Percentiles rank a stretch among this genome's conserved stretches.
Conservation (phyloP, 2,329 filamentous ascomycete species). For the Ascochyta rabiei region DNA sequence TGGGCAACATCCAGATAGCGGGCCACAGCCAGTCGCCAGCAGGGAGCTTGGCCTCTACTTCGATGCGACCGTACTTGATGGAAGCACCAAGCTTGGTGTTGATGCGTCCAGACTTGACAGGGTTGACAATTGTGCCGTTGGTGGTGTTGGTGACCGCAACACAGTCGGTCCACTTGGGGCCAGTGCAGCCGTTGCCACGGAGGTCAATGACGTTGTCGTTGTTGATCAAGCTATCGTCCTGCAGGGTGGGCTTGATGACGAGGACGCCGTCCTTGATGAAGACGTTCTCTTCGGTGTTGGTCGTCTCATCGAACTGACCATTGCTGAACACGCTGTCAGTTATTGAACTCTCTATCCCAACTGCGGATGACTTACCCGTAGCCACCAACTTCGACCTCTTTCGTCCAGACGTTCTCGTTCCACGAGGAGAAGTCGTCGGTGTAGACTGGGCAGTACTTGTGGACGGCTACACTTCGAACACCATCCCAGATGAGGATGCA, state of each 20-base stretch:
- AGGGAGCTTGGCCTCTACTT: slow-evolving; percentile 78
- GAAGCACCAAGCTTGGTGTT: slow-evolving; percentile 72
- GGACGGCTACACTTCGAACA: slow-evolving; percentile 70
- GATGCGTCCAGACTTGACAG: slow-evolving; percentile 77
- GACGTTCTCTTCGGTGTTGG: slow-evolving; percentile 73
- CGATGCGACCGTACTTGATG: slow-evolving; percentile 81
- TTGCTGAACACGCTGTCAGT: slow-evolving; percentile 62
- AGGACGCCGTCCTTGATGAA: slow-evolving; percentile 73
- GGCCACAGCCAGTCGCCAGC: slow-evolving; percentile 88
- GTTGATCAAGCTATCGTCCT: slow-evolving; percentile 69
- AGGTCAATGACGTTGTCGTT: slow-evolving; percentile 73
- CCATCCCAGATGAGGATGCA: slow-evolving; percentile 80
- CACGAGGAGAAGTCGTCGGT: slow-evolving; percentile 69
- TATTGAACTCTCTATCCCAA: neutral
- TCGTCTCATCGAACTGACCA: slow-evolving; percentile 81
- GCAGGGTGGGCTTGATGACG: slow-evolving; percentile 77
- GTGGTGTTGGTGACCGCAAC: slow-evolving; percentile 76
- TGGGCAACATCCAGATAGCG: slow-evolving; percentile 89
- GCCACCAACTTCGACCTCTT: slow-evolving; percentile 76
- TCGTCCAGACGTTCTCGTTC: slow-evolving; percentile 69
- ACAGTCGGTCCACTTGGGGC: slow-evolving; percentile 64
- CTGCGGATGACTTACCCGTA: slow-evolving; percentile 67
- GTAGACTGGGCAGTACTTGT: slow-evolving; percentile 74
- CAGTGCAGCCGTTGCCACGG: slow-evolving; percentile 70
- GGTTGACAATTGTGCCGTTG: slow-evolving; percentile 77